Conservation (phyloP, 345 rosid species). For the Arabidopsis suecica region DNA sequence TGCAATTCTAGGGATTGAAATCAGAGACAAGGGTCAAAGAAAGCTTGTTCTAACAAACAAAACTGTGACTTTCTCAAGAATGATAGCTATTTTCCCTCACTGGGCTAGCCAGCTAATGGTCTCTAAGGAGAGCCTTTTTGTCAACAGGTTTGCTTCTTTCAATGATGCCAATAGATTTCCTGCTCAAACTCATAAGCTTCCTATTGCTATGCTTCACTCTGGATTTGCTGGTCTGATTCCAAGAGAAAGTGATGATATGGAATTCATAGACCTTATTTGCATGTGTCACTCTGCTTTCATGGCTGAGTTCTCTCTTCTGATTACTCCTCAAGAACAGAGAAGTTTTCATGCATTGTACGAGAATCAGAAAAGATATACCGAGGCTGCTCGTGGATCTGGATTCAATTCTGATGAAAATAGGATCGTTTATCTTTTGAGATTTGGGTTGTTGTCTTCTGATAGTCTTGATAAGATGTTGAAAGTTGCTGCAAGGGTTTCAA, state of each 20-base stretch:
- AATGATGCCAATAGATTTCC: neutral
- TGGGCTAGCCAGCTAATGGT: no score
- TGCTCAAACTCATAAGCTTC: neutral
- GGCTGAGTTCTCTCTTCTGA: constrained; percentile 1
- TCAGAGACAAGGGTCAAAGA: no score
- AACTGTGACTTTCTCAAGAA: no score
- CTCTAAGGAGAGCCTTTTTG: neutral
- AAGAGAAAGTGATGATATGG: neutral
- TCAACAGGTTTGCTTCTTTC: neutral
- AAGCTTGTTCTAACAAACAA: no score
- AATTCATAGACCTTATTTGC: neutral
- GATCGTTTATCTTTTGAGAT: neutral
- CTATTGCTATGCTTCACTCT: neutral
- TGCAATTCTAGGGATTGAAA: no score
- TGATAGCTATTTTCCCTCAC: no score
- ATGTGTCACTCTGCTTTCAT: neutral
- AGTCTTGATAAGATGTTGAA: constrained; percentile 11
- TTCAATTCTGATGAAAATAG: neutral
- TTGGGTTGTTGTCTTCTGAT: constrained; percentile 9
- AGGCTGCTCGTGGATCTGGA: neutral
- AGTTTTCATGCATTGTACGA: constrained; percentile 4
- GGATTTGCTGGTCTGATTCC: neutral
- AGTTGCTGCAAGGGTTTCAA: neutral
- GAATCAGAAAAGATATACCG: neutral
- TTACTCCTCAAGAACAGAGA: neutral